These are phyloP conservation scores for Sporothrix variecibatus DNA, from an alignment of 2,329 filamentous ascomycete genomes.

Conservation along the genomic window DNA sequence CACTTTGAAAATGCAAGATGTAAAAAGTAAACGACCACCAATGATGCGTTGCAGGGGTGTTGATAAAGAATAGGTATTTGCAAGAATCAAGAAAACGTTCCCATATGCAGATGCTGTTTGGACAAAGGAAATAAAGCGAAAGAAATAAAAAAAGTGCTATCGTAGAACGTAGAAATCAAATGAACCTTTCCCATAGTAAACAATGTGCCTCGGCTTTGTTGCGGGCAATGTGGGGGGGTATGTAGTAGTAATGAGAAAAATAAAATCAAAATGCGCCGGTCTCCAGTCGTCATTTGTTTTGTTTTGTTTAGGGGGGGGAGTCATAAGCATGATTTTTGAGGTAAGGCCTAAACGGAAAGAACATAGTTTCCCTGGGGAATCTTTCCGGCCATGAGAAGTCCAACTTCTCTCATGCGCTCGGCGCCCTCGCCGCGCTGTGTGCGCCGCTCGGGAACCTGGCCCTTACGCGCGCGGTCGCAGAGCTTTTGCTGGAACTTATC, in stretches of 20 bases:
- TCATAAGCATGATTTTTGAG: neutral
- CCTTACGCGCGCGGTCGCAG: conserved; percentile 78
- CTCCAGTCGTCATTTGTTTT: conserved; percentile 16
- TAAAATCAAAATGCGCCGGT: conserved; percentile 17
- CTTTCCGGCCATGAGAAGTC: conserved; percentile 84
- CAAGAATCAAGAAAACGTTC: neutral
- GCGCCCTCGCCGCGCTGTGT: conserved; percentile 82
- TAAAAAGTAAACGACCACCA: conserved; percentile 5
- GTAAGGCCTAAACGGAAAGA: conserved; percentile 62
- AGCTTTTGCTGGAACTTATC: conserved; percentile 92
- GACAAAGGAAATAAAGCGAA: conserved; percentile 14
- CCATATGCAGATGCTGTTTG: conserved; percentile 22
- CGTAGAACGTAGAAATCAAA: neutral
- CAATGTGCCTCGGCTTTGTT: neutral
- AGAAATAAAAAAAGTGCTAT: conserved; percentile 20
- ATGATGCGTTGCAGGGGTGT: conserved; percentile 15
- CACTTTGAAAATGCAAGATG: conserved; percentile 30
- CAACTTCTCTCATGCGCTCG: conserved; percentile 90
- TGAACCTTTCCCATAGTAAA: neutral
- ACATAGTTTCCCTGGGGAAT: conserved; percentile 74
- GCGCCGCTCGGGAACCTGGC: conserved; percentile 61
- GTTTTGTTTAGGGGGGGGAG: neutral
- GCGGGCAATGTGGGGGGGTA: conserved; percentile 5
- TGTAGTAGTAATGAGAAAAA: conserved; percentile 6
- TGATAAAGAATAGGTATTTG: neutral